Conservation (phyloP, 2,329 filamentous ascomycete genomes). For the Emydomyces testavorans region DNA sequence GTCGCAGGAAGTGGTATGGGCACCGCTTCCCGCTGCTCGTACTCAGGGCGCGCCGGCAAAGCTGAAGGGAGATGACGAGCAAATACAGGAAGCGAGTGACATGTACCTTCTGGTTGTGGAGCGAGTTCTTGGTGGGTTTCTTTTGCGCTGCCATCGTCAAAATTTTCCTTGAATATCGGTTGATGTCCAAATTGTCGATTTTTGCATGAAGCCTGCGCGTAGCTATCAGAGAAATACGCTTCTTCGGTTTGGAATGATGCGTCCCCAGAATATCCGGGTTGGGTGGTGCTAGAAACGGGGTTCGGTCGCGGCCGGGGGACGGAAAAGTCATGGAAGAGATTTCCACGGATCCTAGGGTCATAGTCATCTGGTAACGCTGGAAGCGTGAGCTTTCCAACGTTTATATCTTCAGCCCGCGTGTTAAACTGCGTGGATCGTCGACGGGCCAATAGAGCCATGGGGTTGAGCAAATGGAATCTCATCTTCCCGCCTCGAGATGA, state of each 20-base stretch:
- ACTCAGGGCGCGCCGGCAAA: neutral
- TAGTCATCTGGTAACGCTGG: conserved; percentile 49
- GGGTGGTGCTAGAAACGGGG: neutral
- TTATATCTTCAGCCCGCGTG: conserved; percentile 40
- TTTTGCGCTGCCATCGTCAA: conserved; percentile 25
- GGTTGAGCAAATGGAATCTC: conserved; percentile 47
- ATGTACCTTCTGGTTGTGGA: neutral
- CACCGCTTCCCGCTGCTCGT: neutral
- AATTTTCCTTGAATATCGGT: conserved; percentile 51
- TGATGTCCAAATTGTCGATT: conserved; percentile 38
- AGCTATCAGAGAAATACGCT: conserved; percentile 9
- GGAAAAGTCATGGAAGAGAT: conserved; percentile 54
- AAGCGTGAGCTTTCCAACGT: conserved; percentile 39
- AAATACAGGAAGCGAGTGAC: conserved; percentile 5
- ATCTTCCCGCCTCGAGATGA: conserved; percentile 33
- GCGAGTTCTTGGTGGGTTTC: neutral
- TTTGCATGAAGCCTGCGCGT: conserved; percentile 17
- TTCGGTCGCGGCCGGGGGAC: conserved; percentile 41
- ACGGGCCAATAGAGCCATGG: conserved; percentile 49
- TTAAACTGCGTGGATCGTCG: conserved; percentile 45
- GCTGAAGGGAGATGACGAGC: conserved; percentile 5
- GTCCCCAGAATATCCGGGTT: neutral
- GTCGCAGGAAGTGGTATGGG: neutral
- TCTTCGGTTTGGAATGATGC: neutral
- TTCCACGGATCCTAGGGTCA: conserved; percentile 52